Percentiles rank a stretch among this genome's conserved stretches.
Evolutionary conservation across 1,284 basidiomycete genomes (phyloP).

Genomic region (Ganoderma sinense): DNA sequence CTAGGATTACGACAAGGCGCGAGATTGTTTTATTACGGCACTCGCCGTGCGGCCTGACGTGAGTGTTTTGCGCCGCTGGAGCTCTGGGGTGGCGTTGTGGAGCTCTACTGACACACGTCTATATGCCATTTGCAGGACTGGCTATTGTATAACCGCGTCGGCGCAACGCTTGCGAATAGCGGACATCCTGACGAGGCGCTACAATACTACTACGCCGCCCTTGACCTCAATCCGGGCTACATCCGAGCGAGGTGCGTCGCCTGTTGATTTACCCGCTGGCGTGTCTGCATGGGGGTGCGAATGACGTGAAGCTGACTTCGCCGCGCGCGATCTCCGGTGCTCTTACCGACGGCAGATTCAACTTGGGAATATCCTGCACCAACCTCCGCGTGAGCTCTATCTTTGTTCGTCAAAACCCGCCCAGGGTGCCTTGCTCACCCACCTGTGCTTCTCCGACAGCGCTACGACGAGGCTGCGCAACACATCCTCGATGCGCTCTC

Average conservation of each 20-base stretch:
- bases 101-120: not conserved
- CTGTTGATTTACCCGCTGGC: not conserved
- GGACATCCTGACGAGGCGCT: slow-evolving; percentile 87
- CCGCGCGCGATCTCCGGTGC: not conserved
- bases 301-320: not conserved
- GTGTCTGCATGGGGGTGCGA: not conserved
- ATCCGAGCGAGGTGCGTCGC: slow-evolving; percentile 82
- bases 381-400: slow-evolving; percentile 77
- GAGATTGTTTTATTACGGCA: slow-evolving; percentile 94
- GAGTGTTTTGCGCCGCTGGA: slow-evolving; percentile 34
- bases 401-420: not conserved
- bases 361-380: slow-evolving; percentile 91
- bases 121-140: slow-evolving; percentile 71
- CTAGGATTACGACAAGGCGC: slow-evolving; percentile 90
- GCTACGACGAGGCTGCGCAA: slow-evolving; percentile 84
- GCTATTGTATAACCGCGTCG: slow-evolving; percentile 95
- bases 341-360: slow-evolving; percentile 64
- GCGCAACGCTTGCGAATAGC: slow-evolving; percentile 95
- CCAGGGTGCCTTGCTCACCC: not conserved
- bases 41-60: slow-evolving; percentile 89
- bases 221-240: slow-evolving; percentile 92
- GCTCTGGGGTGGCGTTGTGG: slow-evolving; percentile 1
- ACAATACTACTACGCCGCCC: slow-evolving; percentile 88
- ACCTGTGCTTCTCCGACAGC: slow-evolving; percentile 46
- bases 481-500: slow-evolving; percentile 88